Evolutionary conservation across 768 basidiomycete species (phyloP).

Genomic region (Agaricus sinodeliciosus): DNA sequence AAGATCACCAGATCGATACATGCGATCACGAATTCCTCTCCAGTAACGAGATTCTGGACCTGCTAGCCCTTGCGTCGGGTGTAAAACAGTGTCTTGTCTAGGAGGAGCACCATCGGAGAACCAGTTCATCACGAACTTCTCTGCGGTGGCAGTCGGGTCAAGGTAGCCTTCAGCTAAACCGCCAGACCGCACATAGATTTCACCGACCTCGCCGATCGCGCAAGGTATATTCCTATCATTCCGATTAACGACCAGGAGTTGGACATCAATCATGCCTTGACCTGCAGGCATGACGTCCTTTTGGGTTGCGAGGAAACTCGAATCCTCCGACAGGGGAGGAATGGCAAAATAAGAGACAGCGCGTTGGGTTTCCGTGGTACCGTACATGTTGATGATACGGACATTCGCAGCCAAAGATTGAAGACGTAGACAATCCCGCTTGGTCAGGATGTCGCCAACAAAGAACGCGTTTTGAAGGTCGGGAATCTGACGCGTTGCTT

Average conservation of each 20-base stretch:
- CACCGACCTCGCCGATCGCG: conserved; percentile 93
- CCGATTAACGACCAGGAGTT: conserved; percentile 93
- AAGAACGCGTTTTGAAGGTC: conserved; percentile 91
- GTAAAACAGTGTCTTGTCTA: conserved; percentile 67
- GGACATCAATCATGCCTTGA: conserved; percentile 95
- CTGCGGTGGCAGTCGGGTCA: conserved; percentile 71
- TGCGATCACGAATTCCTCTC: conserved; percentile 93
- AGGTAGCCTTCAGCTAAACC: conserved; percentile 95
- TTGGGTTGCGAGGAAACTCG: conserved; percentile 86
- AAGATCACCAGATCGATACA: conserved; percentile 97
- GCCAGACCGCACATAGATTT: conserved; percentile 96
- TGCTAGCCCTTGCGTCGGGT: conserved; percentile 47
- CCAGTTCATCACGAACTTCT: conserved; percentile 97
- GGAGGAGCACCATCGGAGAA: conserved; percentile 46
- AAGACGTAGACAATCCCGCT: conserved; percentile 92
- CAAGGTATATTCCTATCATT: conserved; percentile 79
- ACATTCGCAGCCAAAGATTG: conserved; percentile 91
- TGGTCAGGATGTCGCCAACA: conserved; percentile 98
- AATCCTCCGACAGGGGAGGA: conserved; percentile 74
- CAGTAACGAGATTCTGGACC: conserved; percentile 77
- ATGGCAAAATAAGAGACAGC: conserved; percentile 97
- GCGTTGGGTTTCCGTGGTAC: conserved; percentile 97
- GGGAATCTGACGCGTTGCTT: conserved; percentile 79
- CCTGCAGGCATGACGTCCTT: conserved; percentile 99
- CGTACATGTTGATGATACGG: conserved; percentile 98